phyloP scores from a whole-genome alignment of 2,329 filamentous ascomycete genomes.

The Trichophyton benhamiae region DNA sequence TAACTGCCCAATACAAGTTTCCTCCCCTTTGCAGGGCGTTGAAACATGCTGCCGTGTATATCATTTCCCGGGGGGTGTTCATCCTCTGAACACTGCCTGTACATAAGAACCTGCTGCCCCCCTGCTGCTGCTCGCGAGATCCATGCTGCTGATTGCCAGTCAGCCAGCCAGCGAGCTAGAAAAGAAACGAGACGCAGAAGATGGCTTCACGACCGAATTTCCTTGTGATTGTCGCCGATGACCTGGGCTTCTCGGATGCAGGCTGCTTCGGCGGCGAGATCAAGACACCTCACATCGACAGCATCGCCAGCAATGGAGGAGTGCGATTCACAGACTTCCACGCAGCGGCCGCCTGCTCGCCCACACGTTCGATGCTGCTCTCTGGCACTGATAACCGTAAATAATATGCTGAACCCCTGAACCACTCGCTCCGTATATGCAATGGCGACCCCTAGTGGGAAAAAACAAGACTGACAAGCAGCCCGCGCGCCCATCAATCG shows the following conservation, averaged over 20 bases:
- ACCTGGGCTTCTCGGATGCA: constrained; percentile 49
- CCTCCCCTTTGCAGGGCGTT: not conserved
- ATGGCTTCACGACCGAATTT: constrained; percentile 38
- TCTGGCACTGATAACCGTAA: constrained; percentile 51
- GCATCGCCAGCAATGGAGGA: constrained; percentile 38
- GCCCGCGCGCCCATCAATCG: not conserved
- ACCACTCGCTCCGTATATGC: constrained; percentile 15
- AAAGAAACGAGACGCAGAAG: no score
- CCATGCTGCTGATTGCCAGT: no score
- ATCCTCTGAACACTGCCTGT: not conserved
- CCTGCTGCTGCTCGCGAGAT: no score
- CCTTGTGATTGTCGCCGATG: constrained; percentile 47
- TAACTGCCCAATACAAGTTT: not conserved
- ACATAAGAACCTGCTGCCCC: no score
- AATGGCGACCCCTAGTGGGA: not conserved
- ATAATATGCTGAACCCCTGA: no score
- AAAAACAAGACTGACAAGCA: not conserved
- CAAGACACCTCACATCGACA: constrained; percentile 47
- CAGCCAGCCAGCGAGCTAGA: no score
- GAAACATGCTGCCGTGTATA: not conserved
- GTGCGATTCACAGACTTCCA: constrained; percentile 54
- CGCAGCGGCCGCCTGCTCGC: constrained; percentile 52
- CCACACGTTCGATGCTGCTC: constrained; percentile 54
- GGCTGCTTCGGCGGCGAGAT: constrained; percentile 50
- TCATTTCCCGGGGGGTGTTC: not conserved